phyloP scores from a whole-genome alignment of 257 asterid genomes.

The Rauvolfia tetraphylla region DNA sequence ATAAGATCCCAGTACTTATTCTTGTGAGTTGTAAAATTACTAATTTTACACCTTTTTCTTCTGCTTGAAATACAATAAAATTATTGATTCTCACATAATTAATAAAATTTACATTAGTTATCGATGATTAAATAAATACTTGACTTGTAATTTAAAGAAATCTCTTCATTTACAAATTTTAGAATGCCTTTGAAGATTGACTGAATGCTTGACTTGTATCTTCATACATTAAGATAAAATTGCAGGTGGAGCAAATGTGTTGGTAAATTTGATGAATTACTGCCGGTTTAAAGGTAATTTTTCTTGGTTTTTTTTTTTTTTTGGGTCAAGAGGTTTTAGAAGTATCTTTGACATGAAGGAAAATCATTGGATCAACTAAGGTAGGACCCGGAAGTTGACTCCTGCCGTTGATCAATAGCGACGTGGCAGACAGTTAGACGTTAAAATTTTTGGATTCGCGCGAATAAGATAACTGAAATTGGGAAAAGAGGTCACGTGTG shows the following conservation, averaged over 20 bases:
- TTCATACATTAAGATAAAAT: background rate
- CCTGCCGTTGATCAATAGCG: background rate
- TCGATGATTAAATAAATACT: background rate
- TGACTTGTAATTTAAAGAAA: background rate
- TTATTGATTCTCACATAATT: background rate
- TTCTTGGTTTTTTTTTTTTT: no score
- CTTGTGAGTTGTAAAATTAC: background rate
- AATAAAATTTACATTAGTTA: background rate
- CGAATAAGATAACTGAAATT: slow-evolving; percentile 16
- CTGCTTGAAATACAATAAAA: background rate
- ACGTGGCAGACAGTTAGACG: slow-evolving; percentile 16
- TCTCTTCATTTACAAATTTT: background rate
- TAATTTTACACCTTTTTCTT: background rate
- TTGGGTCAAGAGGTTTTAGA: no score
- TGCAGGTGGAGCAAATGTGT: background rate
- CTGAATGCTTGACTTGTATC: no score
- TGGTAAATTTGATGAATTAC: background rate
- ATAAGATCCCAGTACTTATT: background rate
- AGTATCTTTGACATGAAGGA: background rate
- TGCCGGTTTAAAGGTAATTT: no score
- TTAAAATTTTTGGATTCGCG: slow-evolving; percentile 18
- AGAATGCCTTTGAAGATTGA: no score
- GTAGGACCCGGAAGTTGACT: slow-evolving; percentile 10
- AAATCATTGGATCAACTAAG: background rate
- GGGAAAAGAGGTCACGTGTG: slow-evolving; percentile 19